Evolutionary conservation across 1,284 basidiomycete genomes (phyloP).

Genomic region (Malassezia sympodialis): DNA sequence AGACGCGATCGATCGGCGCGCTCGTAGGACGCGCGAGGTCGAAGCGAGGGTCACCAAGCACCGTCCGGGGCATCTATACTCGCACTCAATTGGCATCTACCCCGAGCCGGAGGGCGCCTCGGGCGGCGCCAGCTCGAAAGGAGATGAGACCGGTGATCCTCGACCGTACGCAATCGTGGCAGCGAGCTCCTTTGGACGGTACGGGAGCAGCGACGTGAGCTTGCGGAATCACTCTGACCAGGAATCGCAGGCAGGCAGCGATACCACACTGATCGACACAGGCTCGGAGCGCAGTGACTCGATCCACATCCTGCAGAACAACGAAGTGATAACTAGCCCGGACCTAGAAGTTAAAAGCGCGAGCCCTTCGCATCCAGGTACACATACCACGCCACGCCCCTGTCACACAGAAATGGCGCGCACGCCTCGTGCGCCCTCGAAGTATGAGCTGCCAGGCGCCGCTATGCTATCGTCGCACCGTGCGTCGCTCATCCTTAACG

Average conservation of each 20-base stretch:
- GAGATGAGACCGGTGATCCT: neutral
- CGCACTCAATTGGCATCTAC: conserved; percentile 10
- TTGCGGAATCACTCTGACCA: neutral
- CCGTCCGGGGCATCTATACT: conserved; percentile 15
- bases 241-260: neutral
- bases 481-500: conserved; percentile 15
- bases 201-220: conserved; percentile 2
- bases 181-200: neutral
- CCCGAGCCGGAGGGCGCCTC: neutral
- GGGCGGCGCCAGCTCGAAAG: neutral
- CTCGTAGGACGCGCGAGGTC: neutral
- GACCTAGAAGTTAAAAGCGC: neutral
- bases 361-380: neutral
- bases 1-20: neutral
- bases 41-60: conserved; percentile 11
- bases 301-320: neutral
- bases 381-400: neutral
- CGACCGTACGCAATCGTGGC: conserved; percentile 1
- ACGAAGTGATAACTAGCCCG: neutral
- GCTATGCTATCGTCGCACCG: conserved; percentile 5
- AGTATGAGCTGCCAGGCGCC: neutral
- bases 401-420: neutral
- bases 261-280: neutral
- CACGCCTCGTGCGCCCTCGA: neutral
- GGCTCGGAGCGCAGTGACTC: neutral